These are phyloP conservation scores for Cladophialophora yegresii DNA, from an alignment of 2,329 filamentous ascomycete species.

Conservation along the genomic window DNA sequence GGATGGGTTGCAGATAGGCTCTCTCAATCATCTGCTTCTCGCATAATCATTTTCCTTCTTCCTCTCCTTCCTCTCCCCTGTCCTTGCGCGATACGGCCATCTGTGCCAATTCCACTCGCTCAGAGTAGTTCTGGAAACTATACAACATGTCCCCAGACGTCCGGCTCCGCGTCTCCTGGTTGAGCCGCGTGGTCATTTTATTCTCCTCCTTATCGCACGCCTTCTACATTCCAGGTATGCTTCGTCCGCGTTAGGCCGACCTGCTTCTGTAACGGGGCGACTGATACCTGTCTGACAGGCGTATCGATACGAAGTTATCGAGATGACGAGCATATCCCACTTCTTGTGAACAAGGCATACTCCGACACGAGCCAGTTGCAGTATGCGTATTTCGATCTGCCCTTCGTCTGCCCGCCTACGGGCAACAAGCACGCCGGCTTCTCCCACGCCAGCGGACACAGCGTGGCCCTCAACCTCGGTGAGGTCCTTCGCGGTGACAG, in stretches of 20 bases:
- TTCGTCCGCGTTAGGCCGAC: slow-evolving; percentile 2
- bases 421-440: slow-evolving; percentile 66
- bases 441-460: slow-evolving; percentile 72
- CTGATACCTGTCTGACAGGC: slow-evolving; percentile 52
- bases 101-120: slow-evolving; percentile 58
- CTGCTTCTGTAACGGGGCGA: not conserved
- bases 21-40: not conserved
- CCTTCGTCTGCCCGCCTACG: slow-evolving; percentile 80
- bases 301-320: slow-evolving; percentile 81
- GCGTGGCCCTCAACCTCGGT: slow-evolving; percentile 78
- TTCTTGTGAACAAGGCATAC: slow-evolving; percentile 91
- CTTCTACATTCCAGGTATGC: slow-evolving; percentile 82
- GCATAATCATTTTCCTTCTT: slow-evolving; percentile 5
- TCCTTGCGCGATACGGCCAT: slow-evolving; percentile 46
- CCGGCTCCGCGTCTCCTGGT: slow-evolving; percentile 37
- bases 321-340: slow-evolving; percentile 73
- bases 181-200: slow-evolving; percentile 47
- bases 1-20: slow-evolving; percentile 14
- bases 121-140: slow-evolving; percentile 23
- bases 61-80: slow-evolving; percentile 14
- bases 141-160: slow-evolving; percentile 37
- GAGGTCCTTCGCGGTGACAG: slow-evolving; percentile 85
- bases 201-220: slow-evolving; percentile 60
- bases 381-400: slow-evolving; percentile 85
- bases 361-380: slow-evolving; percentile 88